Conservation (phyloP, 73 alveolate genomes). For the Stentor roeselii region DNA sequence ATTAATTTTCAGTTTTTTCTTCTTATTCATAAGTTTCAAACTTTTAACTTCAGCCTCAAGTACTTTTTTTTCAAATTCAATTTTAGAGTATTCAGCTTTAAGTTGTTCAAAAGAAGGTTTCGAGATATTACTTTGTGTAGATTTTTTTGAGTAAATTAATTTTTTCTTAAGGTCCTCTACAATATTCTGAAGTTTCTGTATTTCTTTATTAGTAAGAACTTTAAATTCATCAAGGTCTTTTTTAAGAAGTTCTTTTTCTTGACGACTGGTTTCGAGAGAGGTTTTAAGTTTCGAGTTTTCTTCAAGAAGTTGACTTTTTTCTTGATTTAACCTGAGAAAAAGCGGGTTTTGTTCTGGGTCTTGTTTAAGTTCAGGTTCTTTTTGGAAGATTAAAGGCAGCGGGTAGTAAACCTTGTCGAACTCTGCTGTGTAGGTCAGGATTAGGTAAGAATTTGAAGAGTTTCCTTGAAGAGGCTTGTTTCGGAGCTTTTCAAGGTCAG, state of each 20-base stretch:
- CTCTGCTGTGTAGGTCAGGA: slow-evolving; percentile 53
- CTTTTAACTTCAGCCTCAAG: not conserved
- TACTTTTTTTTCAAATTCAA: not conserved
- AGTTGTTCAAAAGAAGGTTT: not conserved
- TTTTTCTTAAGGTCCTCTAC: not conserved
- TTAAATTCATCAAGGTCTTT: not conserved
- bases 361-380: not conserved
- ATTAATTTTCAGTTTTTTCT: not conserved
- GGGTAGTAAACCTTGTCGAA: slow-evolving; percentile 75
- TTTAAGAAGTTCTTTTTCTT: not conserved
- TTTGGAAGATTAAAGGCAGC: slow-evolving; percentile 51
- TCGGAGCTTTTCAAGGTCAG: slow-evolving; percentile 56
- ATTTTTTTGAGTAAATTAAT: not conserved
- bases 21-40: not conserved
- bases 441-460: slow-evolving; percentile 47
- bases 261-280: not conserved
- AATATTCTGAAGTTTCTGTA: not conserved
- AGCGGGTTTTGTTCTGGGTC: not conserved
- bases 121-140: not conserved
- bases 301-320: not conserved
- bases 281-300: not conserved
- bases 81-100: not conserved
- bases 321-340: not conserved
- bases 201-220: not conserved
- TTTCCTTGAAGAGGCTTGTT: not conserved